These are phyloP conservation scores for Schizosaccharomyces octosporus DNA, from an alignment of 805 yeast species.

Conservation along the genomic window DNA sequence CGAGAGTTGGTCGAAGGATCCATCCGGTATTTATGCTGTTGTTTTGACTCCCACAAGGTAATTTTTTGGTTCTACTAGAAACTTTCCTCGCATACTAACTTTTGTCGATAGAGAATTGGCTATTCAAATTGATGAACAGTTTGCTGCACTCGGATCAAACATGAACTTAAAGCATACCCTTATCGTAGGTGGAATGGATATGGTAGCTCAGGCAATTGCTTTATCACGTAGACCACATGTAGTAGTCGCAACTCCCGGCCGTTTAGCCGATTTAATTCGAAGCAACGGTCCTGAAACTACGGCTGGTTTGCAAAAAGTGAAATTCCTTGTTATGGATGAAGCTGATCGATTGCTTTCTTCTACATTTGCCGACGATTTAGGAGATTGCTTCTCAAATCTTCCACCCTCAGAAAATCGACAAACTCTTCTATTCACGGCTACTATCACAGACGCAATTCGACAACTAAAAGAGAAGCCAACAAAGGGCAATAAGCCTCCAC, in stretches of 20 bases:
- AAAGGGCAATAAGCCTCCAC: slow-evolving; percentile 29
- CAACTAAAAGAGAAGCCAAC: slow-evolving; percentile 41
- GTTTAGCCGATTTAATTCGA: slow-evolving; percentile 75
- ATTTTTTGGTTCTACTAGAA: not conserved
- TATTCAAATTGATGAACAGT: slow-evolving; percentile 88
- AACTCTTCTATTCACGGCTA: slow-evolving; percentile 80
- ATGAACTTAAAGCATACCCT: slow-evolving; percentile 68
- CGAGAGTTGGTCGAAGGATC: slow-evolving; percentile 84
- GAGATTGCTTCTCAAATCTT: slow-evolving; percentile 41
- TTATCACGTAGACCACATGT: slow-evolving; percentile 73
- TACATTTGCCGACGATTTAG: slow-evolving; percentile 59
- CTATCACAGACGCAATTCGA: slow-evolving; percentile 79
- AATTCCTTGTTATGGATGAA: slow-evolving; percentile 74
- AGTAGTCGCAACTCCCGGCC: slow-evolving; percentile 90
- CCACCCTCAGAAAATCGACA: slow-evolving; percentile 58
- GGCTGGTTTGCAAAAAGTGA: slow-evolving; percentile 50
- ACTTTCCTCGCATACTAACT: not conserved
- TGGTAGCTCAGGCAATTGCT: slow-evolving; percentile 64
- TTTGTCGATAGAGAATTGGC: slow-evolving; percentile 49
- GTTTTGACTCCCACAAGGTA: slow-evolving; percentile 47
- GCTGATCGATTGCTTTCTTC: slow-evolving; percentile 77
- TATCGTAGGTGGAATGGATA: slow-evolving; percentile 86
- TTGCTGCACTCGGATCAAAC: slow-evolving; percentile 69
- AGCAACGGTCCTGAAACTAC: slow-evolving; percentile 75
- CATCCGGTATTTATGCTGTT: slow-evolving; percentile 74